A percentile compares a stretch with the other conserved stretches of the same genome.
Evolutionary conservation across 164 flowering plant genomes (phyloP).

Genomic region (Annona cherimola): DNA sequence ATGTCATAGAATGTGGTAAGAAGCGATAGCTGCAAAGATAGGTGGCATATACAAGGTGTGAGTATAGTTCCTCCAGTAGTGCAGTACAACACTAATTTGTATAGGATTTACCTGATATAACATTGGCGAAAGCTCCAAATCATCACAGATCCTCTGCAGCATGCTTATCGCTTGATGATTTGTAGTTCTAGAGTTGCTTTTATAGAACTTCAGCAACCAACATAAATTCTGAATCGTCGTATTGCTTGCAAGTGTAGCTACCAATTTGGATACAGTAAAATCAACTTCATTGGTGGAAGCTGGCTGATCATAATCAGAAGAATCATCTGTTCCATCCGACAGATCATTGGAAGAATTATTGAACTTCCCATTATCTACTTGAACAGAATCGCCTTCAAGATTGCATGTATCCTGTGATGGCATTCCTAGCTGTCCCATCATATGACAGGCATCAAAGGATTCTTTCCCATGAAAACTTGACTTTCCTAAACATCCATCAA

Average conservation of each 20-base stretch:
- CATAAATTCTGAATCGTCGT: conserved; percentile 64
- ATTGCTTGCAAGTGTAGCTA: conserved; percentile 64
- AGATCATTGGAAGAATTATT: conserved; percentile 24
- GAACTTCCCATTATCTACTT: conserved; percentile 17
- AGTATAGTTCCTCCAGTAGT: not conserved
- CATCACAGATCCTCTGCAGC: conserved; percentile 68
- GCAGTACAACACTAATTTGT: conserved; percentile 1
- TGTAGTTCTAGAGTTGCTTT: conserved; percentile 59
- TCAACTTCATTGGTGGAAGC: conserved; percentile 63
- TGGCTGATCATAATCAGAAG: conserved; percentile 62
- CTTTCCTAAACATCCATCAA: conserved; percentile 13
- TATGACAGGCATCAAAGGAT: conserved; percentile 6
- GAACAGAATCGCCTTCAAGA: conserved; percentile 14
- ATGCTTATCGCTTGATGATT: conserved; percentile 65
- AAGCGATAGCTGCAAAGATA: conserved; percentile 75
- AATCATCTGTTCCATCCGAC: conserved; percentile 32
- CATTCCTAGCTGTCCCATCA: conserved; percentile 26
- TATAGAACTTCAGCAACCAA: conserved; percentile 90
- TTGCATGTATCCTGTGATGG: conserved; percentile 12
- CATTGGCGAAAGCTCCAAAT: conserved; percentile 89
- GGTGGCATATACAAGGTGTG: conserved; percentile 6
- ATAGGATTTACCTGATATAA: conserved; percentile 69
- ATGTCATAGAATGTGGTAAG: conserved; percentile 64
- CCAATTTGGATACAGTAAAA: conserved; percentile 57
- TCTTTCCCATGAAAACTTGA: conserved; percentile 26